Evolutionary conservation across 2,329 filamentous ascomycete species (phyloP).

Genomic region (Colletotrichum liaoningense): DNA sequence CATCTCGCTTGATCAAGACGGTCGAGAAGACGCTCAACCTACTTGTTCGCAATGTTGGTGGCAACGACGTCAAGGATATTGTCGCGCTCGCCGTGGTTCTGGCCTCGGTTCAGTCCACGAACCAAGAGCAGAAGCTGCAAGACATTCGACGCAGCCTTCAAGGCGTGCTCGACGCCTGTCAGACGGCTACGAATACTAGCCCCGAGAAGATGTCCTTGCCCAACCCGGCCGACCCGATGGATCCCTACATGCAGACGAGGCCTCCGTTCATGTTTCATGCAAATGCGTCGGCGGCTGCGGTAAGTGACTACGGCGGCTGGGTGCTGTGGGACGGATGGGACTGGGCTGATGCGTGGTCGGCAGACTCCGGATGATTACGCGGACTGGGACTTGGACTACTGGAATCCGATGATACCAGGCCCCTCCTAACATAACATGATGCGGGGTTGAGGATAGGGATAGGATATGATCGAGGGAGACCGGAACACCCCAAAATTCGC

Average conservation of each 20-base stretch:
- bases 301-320: conserved; percentile 48
- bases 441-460: conserved; percentile 6
- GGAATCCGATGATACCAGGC: conserved; percentile 28
- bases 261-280: conserved; percentile 44
- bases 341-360: conserved; percentile 38
- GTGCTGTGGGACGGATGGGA: conserved; percentile 55
- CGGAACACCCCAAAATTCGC: background rate
- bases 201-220: conserved; percentile 48
- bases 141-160: conserved; percentile 55
- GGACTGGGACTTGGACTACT: conserved; percentile 33
- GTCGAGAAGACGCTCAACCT: conserved; percentile 61
- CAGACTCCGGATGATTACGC: conserved; percentile 37
- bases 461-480: background rate
- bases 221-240: conserved; percentile 33
- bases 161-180: conserved; percentile 56
- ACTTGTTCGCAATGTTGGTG: conserved; percentile 57
- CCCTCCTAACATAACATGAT: conserved; percentile 14
- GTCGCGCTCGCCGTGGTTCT: conserved; percentile 61
- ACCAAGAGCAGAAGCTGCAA: conserved; percentile 53
- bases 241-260: conserved; percentile 36
- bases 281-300: conserved; percentile 41
- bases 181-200: conserved; percentile 56
- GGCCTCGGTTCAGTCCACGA: conserved; percentile 54
- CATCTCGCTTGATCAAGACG: conserved; percentile 51
- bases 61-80: conserved; percentile 63